These are phyloP conservation scores for Plasmodium knowlesi DNA, from an alignment of 169 alveolate species.

Conservation along the genomic window DNA sequence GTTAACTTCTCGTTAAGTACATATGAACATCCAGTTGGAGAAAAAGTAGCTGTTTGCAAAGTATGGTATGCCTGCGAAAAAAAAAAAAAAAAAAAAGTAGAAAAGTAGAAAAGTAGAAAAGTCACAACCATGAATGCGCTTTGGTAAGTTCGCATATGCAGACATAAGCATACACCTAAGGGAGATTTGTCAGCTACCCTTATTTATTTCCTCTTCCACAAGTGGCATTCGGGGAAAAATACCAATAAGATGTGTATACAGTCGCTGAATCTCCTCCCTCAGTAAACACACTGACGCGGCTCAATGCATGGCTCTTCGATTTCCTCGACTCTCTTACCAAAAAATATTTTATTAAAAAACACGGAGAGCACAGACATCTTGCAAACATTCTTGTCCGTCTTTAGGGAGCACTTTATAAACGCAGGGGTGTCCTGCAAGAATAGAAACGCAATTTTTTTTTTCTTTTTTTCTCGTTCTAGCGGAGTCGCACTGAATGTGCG, in stretches of 20 bases:
- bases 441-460: background rate
- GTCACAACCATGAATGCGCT: background rate
- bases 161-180: background rate
- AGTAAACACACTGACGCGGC: background rate
- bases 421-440: conserved; percentile 24
- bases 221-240: background rate
- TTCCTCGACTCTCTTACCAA: conserved; percentile 12
- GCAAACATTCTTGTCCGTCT: conserved; percentile 58
- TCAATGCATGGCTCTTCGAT: background rate
- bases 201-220: background rate
- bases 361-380: conserved; percentile 59
- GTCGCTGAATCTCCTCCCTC: background rate
- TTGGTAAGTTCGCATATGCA: background rate
- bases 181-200: background rate
- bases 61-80: conserved; percentile 37
- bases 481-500: background rate
- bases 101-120: conserved; percentile 1
- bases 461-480: background rate
- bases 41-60: conserved; percentile 66
- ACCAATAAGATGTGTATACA: background rate
- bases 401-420: conserved; percentile 52
- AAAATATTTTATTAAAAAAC: conserved; percentile 56
- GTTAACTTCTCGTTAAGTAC: background rate
- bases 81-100: background rate
- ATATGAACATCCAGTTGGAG: conserved; percentile 48